Conservation (phyloP, 2,329 filamentous ascomycete species). For the Exophiala oligosperma region DNA sequence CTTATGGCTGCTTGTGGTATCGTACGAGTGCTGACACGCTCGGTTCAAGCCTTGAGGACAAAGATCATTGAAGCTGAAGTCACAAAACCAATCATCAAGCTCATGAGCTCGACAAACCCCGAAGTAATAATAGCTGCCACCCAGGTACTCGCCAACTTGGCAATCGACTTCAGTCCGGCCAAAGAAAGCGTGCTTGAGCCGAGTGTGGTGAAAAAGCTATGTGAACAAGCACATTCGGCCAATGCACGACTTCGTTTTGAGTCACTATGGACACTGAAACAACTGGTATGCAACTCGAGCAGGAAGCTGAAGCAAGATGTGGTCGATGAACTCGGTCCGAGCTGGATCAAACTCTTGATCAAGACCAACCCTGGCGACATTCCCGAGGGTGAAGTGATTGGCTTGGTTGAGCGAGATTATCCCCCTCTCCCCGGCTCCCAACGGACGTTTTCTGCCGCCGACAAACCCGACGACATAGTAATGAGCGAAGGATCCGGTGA, state of each 20-base stretch:
- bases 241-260: slow-evolving; percentile 79
- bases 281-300: slow-evolving; percentile 73
- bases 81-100: slow-evolving; percentile 70
- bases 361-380: slow-evolving; percentile 52
- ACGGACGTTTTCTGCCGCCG: background rate
- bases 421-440: slow-evolving; percentile 12
- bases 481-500: slow-evolving; percentile 33
- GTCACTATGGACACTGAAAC: slow-evolving; percentile 91
- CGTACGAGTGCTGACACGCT: slow-evolving; percentile 77
- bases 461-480: slow-evolving; percentile 15
- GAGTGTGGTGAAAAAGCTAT: slow-evolving; percentile 74
- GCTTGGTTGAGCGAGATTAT: slow-evolving; percentile 29
- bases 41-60: slow-evolving; percentile 79
- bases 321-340: slow-evolving; percentile 72
- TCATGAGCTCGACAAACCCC: slow-evolving; percentile 72
- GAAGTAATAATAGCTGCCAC: slow-evolving; percentile 86
- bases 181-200: slow-evolving; percentile 74
- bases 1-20: slow-evolving; percentile 83
- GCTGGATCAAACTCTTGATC: slow-evolving; percentile 79
- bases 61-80: slow-evolving; percentile 84
- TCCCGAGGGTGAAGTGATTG: slow-evolving; percentile 28
- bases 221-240: slow-evolving; percentile 77
- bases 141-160: slow-evolving; percentile 78
- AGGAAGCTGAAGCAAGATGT: slow-evolving; percentile 74
- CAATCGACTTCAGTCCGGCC: slow-evolving; percentile 88